phyloP scores from a whole-genome alignment of 768 basidiomycete genomes.

The Suillus alpinus region DNA sequence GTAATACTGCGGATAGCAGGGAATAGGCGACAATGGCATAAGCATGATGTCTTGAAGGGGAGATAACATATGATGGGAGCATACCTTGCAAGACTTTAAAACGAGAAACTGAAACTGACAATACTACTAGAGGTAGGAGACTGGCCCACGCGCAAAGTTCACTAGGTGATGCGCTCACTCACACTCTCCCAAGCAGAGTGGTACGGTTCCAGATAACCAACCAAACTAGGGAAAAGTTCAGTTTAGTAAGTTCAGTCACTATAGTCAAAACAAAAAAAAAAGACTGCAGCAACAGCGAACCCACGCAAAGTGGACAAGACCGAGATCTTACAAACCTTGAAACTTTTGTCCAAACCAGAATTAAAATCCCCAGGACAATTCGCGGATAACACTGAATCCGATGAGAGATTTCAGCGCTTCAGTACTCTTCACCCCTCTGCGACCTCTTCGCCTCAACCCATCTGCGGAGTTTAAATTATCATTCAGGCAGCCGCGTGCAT shows the following conservation, averaged over 20 bases:
- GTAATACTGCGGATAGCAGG: constrained; percentile 22
- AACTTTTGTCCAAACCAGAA: constrained; percentile 8
- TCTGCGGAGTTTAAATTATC: constrained; percentile 12
- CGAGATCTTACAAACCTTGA: constrained; percentile 6
- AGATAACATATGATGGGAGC: constrained; percentile 3
- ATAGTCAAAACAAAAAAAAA: background rate
- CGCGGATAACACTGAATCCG: constrained; percentile 4
- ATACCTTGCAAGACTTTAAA: constrained; percentile 14
- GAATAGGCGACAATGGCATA: constrained; percentile 19
- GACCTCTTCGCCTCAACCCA: background rate
- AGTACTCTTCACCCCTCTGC: constrained; percentile 1
- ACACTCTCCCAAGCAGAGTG: constrained; percentile 11
- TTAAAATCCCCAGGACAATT: constrained; percentile 5
- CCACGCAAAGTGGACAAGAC: constrained; percentile 8
- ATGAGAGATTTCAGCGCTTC: constrained; percentile 9
- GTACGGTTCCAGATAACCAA: constrained; percentile 1
- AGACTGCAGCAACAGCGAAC: constrained; percentile 1
- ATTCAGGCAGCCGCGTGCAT: constrained; percentile 2
- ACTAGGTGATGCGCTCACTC: background rate
- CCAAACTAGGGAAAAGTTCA: constrained; percentile 1
- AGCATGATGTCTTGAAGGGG: constrained; percentile 10
- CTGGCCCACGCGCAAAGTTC: constrained; percentile 7
- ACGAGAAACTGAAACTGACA: constrained; percentile 5
- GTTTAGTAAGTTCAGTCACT: background rate
- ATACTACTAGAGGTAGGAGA: background rate